A percentile compares a stretch with the other conserved stretches of the same genome.
Evolutionary conservation across 2,329 filamentous ascomycete species (phyloP).

Genomic region (Calonectria pteridis): DNA sequence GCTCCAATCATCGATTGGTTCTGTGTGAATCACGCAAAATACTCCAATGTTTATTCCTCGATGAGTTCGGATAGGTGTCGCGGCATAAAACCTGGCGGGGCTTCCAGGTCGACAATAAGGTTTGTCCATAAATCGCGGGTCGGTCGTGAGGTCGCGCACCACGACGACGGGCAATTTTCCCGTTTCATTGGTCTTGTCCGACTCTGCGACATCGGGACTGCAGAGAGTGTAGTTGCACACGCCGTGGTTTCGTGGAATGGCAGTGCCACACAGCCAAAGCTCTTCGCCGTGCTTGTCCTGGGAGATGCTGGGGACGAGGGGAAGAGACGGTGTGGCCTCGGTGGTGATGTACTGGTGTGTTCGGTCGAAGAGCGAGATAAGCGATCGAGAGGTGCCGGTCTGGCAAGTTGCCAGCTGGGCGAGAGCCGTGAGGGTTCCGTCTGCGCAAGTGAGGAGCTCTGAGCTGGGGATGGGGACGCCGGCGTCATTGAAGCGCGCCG

Average conservation of each 20-base stretch:
- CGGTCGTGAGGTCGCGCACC: slow-evolving; percentile 48
- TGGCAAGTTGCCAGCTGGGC: slow-evolving; percentile 62
- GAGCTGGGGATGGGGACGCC: slow-evolving; percentile 39
- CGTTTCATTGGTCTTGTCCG: background rate
- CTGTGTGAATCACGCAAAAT: slow-evolving; percentile 48
- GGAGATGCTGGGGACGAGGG: slow-evolving; percentile 44
- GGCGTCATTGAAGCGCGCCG: slow-evolving; percentile 31
- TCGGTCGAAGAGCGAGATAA: slow-evolving; percentile 65
- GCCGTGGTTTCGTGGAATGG: slow-evolving; percentile 46
- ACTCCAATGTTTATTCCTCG: slow-evolving; percentile 58
- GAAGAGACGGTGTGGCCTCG: slow-evolving; percentile 60
- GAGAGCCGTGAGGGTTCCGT: slow-evolving; percentile 60
- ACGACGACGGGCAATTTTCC: slow-evolving; percentile 48
- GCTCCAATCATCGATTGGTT: slow-evolving; percentile 36
- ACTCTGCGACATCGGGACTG: background rate
- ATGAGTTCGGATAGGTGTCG: slow-evolving; percentile 54
- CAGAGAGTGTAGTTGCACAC: slow-evolving; percentile 47
- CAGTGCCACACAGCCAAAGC: slow-evolving; percentile 48
- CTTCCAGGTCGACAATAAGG: slow-evolving; percentile 41
- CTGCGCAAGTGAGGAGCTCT: slow-evolving; percentile 46
- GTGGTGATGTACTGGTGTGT: slow-evolving; percentile 63
- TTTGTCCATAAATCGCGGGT: slow-evolving; percentile 46
- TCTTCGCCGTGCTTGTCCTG: slow-evolving; percentile 22
- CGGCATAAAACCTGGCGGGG: slow-evolving; percentile 54
- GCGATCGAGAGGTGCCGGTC: slow-evolving; percentile 55